phyloP scores from a whole-genome alignment of 2,329 filamentous ascomycete species.

The Aureobasidium sp. region DNA sequence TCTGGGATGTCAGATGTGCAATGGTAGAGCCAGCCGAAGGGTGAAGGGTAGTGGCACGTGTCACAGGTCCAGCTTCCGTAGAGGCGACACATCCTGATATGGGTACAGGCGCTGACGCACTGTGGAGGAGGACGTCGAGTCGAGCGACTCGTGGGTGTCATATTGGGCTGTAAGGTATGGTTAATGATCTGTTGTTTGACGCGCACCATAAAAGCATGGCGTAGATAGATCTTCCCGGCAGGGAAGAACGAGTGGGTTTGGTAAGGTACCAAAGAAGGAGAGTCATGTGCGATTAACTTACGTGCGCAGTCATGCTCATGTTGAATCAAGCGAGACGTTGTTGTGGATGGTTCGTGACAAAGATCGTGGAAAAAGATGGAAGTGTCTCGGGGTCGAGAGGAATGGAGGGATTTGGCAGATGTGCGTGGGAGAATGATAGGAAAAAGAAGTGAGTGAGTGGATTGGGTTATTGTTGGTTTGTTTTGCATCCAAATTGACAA shows the following conservation, averaged over 20 bases:
- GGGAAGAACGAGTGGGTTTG: no score
- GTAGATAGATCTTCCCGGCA: background rate
- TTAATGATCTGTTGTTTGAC: background rate
- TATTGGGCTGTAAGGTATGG: background rate
- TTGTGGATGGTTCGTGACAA: background rate
- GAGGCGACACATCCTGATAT: slow-evolving; percentile 60
- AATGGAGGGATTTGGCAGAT: background rate
- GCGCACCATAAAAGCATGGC: no score
- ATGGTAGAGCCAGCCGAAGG: slow-evolving; percentile 65
- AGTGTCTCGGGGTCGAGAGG: background rate
- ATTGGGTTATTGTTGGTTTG: background rate
- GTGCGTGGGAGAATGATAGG: background rate
- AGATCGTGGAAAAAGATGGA: background rate
- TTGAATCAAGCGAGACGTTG: background rate
- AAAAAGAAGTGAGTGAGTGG: background rate
- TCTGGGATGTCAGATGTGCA: slow-evolving; percentile 56
- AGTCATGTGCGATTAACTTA: background rate
- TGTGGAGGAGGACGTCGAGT: slow-evolving; percentile 1
- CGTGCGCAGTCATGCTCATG: slow-evolving; percentile 4
- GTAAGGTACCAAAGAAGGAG: background rate
- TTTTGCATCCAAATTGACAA: background rate
- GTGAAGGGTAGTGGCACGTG: slow-evolving; percentile 49
- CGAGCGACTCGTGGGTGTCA: background rate
- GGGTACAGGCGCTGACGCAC: slow-evolving; percentile 49
- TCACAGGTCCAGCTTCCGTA: slow-evolving; percentile 52